Base-by-base conservation (phyloP, 1,284 basidiomycete genomes). In the Moesziomyces globuligerus region DNA sequence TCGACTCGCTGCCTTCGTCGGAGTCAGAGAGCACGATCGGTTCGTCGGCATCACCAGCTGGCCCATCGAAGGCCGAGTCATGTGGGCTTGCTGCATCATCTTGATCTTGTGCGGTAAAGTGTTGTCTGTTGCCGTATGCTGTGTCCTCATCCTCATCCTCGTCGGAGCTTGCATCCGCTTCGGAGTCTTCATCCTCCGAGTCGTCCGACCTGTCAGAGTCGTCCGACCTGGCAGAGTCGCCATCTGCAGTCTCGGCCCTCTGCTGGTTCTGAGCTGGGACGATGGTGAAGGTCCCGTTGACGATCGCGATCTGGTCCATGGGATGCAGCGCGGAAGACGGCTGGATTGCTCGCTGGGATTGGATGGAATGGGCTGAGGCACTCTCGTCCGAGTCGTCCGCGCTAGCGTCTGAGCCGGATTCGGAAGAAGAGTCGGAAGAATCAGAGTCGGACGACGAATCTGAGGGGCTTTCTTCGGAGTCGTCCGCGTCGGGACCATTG, bases 1-100 rank as follows among this genome's bases (percentile, higher is more conserved):
- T 42, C 7, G 40, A 32, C 5, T 47, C 51, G 7, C 41, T 43
- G 23, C 49, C 47, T 15, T 58, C 54, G 21, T 68, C 68, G 28
- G 68, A 71, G 50, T 71, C 68, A 3, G 61, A 71, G 8, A 71
- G 50, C 4, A 71, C 68, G 39, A 71, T 71, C 17, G 68, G 68
- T 24, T 71, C 61, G 20, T 61, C 61, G 7, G 60, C 68, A 39
- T 65, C 57, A 26, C 57, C 68, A 10, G 47, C n/a, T 18, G 61
- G 53, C 11, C 57, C 61, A 25, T 71, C 61, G 15, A 51, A 54
- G 17, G 54, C 44, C 5, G 60, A 52, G 44, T 66, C 45, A 24
- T 47, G 61, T 8, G 50, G 56, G 32, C 29, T 36, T 7, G 40
- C 52, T 5, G 48, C 49, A 25, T 45, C 42, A n/a, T 32, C 52